Base-by-base conservation (phyloP, 2,329 filamentous ascomycete genomes). In the Exophiala lecanii-corni region DNA sequence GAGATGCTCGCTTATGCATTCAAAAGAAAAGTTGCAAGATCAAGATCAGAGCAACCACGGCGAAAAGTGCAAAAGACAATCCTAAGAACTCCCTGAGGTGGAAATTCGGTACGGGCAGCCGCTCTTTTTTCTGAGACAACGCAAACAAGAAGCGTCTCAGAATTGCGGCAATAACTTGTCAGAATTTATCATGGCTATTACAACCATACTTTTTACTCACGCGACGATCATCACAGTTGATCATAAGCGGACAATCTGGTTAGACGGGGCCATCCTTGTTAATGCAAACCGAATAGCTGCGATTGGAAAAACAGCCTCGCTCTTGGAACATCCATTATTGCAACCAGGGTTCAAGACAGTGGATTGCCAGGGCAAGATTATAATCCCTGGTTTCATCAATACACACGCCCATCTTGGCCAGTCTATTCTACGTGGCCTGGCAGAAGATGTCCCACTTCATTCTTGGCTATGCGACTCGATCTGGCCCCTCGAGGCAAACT, bases 401-500 rank as follows among this genome's bases (percentile, higher is more conserved):
- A 61, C 62, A 2, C 62, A 65, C 28, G 60, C 61, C 4, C 62
- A 65, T 50, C 53, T 64, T 2, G 59, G 56, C 10, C 62, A 65
- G 35, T 65, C 62, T 0, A 34, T 64, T 5, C 48, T 65, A 7
- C 54, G 62, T 1, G 62, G 61, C 16, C 49, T 65, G 4, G 57
- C 56, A 2, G 57, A 59, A 28, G 55, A 59, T 43, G 41, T 59
- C 3, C 51, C 56, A 4, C 35, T 59, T 6, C 55, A 59, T 19
- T 47, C 50, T 7, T 58, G 57, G 56, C 33, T 58, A 9, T 65
- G 62, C 41, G 61, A 65, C 44, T 55, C 59, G 0, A 59, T 64
- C 21, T 65, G 62, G 62, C 61, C 61, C 0, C 43, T 65, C 6
- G 62, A 64, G 39, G 59, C 62, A 9, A 59, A 58, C n/a, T 64